Conservation (phyloP, 2,329 filamentous ascomycete genomes). For the Lecanosticta acicola region DNA sequence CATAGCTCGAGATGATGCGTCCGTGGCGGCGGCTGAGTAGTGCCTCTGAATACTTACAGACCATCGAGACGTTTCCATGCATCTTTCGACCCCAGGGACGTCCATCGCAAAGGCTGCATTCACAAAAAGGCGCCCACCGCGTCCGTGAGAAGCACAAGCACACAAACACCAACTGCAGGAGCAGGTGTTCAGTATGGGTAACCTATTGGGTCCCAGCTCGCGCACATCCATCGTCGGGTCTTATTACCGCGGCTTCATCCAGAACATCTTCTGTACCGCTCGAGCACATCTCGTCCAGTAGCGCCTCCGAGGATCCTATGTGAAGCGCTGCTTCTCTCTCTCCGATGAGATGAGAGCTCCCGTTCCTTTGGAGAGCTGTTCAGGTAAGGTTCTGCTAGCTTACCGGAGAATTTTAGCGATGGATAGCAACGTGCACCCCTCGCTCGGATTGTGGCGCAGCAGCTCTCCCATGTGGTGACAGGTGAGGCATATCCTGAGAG, state of each 20-base stretch:
- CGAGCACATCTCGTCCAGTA: no score
- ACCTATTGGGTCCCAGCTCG: not conserved
- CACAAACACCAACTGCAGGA: not conserved
- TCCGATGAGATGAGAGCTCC: no score
- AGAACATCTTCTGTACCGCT: not conserved
- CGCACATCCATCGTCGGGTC: not conserved
- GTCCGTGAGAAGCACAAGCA: no score
- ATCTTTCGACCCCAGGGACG: no score
- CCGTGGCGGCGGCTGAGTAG: not conserved
- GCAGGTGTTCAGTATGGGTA: not conserved
- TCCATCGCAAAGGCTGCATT: no score
- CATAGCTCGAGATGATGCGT: not conserved
- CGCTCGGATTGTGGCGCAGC: slow-evolving; percentile 7
- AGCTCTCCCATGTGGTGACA: not conserved
- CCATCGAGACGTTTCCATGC: no score
- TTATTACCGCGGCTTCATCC: not conserved
- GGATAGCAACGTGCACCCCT: not conserved
- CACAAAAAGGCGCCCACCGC: no score
- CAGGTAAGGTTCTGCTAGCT: no score
- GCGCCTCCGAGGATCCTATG: no score
- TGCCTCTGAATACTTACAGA: no score
- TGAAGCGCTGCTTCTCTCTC: no score
- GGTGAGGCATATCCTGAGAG: slow-evolving; percentile 1
- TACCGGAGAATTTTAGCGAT: not conserved
- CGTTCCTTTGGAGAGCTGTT: no score